Evolutionary conservation across 73 alveolate genomes (phyloP), one percentile per base, ranked within the genome.

Genomic region (Uronychia binucleata): DNA sequence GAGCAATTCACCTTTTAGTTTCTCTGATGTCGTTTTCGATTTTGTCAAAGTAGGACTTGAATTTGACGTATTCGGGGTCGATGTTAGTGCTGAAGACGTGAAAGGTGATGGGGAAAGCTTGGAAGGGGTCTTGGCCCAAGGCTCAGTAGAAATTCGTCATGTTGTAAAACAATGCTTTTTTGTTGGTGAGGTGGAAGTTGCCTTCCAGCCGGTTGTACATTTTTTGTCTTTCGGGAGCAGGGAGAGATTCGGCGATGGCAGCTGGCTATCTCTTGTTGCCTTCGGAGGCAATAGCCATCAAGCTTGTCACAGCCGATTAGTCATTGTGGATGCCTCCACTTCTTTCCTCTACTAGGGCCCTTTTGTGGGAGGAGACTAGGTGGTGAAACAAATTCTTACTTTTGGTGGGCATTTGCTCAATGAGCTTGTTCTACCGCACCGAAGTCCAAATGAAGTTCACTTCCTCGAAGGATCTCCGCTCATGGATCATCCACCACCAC

Each of bases 381-480:
- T 46, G 5, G 19, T 46, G 5, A 5, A 11, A 11, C 67, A 11
- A 19, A 11, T 5, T 11, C 19, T 46, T 46, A 46, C 67, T 11
- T 46, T 46, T 46, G n/a, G 67, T 46, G 5, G 5, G 67, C 67
- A 46, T 46, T 46, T 46, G 67, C 19, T 46, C 67, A 11, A 46
- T 5, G 19, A 46, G 67, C 1, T 84, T 78, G 28, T 90, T 83
- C 0, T 81, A 88, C 77, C 89, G 80, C 89, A 93, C 90, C 58
- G 94, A 77, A 57, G 98, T 94, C 97, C 98, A 94, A 26, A 94
- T 93, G 78, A 94, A 94, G 86, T 92, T 87, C 25, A 92, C 91
- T 31, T 80, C 59, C n/a, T 92, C 96, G 58, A 88, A 84, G 28
- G 88, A 89, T 77, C 84, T 90, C 34, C 77, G 77, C 1, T 83